Conservation (phyloP, 1,139 yeast genomes). For the Lodderomyces theae region DNA sequence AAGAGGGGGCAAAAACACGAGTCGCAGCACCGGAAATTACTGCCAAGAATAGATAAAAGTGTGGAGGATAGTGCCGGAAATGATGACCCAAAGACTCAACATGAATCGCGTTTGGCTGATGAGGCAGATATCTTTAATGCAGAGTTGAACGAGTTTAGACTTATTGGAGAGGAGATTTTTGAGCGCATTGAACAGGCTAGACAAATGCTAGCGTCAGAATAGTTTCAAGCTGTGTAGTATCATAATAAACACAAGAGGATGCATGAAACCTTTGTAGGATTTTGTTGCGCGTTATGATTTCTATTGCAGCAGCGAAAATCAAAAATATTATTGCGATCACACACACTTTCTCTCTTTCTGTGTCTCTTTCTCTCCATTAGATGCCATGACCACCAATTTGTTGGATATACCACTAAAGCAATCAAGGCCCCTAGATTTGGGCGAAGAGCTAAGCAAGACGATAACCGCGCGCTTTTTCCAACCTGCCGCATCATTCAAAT, state of each 20-base stretch:
- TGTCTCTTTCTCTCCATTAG: not conserved
- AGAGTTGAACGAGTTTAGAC: slow-evolving; percentile 7
- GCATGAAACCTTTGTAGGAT: not conserved
- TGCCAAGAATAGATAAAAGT: too few species aligned
- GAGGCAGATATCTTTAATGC: slow-evolving; percentile 4
- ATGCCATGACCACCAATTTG: slow-evolving; percentile 35
- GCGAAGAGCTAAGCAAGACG: slow-evolving; percentile 42
- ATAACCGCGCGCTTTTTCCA: slow-evolving; percentile 66
- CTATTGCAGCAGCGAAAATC: too few species aligned
- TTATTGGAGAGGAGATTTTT: slow-evolving; percentile 3
- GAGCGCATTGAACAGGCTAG: not conserved
- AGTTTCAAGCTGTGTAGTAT: not conserved
- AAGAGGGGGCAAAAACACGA: not conserved
- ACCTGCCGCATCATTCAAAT: slow-evolving; percentile 53
- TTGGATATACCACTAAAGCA: slow-evolving; percentile 53
- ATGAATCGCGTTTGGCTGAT: not conserved
- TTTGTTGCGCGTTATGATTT: too few species aligned
- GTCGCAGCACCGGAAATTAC: not conserved
- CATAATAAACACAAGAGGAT: not conserved
- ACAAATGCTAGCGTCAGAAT: not conserved
- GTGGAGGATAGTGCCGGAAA: too few species aligned
- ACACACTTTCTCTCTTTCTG: too few species aligned
- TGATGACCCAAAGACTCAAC: too few species aligned
- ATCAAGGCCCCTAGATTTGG: slow-evolving; percentile 48
- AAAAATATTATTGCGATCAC: too few species aligned